A percentile compares a stretch with the other conserved stretches of the same genome.
Conservation (phyloP, 2,329 filamentous ascomycete genomes). For the Leptodontidium sp. region DNA sequence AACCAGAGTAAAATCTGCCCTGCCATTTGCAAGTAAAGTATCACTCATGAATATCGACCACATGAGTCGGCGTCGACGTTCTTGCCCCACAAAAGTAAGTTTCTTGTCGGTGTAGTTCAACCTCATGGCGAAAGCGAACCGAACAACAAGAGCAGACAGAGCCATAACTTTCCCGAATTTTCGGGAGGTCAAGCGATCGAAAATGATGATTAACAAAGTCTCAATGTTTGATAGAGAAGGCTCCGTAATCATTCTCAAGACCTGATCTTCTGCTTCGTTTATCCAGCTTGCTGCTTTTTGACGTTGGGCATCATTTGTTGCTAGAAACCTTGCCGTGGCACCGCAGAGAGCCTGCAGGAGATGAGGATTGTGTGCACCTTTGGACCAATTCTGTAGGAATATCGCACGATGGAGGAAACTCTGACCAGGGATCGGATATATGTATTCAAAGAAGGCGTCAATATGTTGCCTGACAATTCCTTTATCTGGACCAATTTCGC, state of each 20-base stretch:
- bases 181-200: constrained; percentile 3
- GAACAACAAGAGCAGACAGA: constrained; percentile 7
- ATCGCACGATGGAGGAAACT: constrained; percentile 9
- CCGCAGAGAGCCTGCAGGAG: constrained; percentile 1
- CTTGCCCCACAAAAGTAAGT: constrained; percentile 10
- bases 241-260: constrained; percentile 5
- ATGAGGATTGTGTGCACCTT: constrained; percentile 10
- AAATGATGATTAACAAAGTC: neutral
- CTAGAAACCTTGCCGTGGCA: constrained; percentile 8
- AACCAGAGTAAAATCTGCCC: constrained; percentile 8
- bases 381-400: constrained; percentile 11
- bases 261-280: constrained; percentile 4
- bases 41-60: constrained; percentile 14
- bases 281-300: constrained; percentile 12
- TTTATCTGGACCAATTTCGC: neutral
- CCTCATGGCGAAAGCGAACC: constrained; percentile 5
- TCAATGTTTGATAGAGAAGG: neutral
- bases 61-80: constrained; percentile 9
- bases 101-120: constrained; percentile 11
- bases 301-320: neutral
- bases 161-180: constrained; percentile 11
- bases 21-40: constrained; percentile 8
- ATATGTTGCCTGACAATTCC: constrained; percentile 5
- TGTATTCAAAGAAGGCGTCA: constrained; percentile 10
- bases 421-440: constrained; percentile 8